Base-by-base conservation (phyloP, 2,329 filamentous ascomycete species). In the Penicillium thymicola region DNA sequence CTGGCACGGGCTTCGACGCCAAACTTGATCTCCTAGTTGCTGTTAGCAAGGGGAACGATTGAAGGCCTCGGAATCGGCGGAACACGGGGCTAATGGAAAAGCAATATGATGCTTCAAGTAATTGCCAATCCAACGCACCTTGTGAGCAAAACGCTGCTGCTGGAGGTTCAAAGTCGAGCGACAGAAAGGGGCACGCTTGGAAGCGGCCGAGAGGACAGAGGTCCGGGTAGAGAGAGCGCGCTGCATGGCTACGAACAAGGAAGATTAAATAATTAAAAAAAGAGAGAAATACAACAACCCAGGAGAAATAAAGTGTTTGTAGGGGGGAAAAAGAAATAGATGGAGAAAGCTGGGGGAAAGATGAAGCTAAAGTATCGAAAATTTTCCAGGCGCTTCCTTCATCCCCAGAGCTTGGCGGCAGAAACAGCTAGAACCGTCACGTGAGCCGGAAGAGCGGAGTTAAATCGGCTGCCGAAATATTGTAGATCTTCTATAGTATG, bases 101-200 rank as follows among this genome's bases (percentile, higher is more conserved):
- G 34, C 23, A 28, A 30, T 25, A 11, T 21, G 50, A 21, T 40
- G 46, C 40, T 18, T 30, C 46, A 16, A 14, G 14, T 36, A 27
- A 46, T 65, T 47, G 32, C 11, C 14, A 38, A 41, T 32, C 8
- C 18, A 40, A 54, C 81, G 48, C 83, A 96, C 92, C 90, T 97
- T 97, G 85, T 97, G 93, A 66, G 93, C 91, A 76, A 96, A 99
- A 75, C 94, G 86, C 77, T 96, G 86, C 82, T 97, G 93, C 78
- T 96, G 91, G 68, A 90, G 82, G 75, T 79, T 84, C 70, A 90
- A 77, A 69, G 84, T 78, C 71, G 86, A 81, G 70, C 87, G 85
- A 69, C 80, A 79, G 66, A 86, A 79, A 60, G 80, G 77, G 75
- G 83, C 84, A 74, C 71, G 82, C 76, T 70, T 78, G 65, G 79